Conservation (phyloP, 2,329 filamentous ascomycete genomes). For the Venturia nashicola region DNA sequence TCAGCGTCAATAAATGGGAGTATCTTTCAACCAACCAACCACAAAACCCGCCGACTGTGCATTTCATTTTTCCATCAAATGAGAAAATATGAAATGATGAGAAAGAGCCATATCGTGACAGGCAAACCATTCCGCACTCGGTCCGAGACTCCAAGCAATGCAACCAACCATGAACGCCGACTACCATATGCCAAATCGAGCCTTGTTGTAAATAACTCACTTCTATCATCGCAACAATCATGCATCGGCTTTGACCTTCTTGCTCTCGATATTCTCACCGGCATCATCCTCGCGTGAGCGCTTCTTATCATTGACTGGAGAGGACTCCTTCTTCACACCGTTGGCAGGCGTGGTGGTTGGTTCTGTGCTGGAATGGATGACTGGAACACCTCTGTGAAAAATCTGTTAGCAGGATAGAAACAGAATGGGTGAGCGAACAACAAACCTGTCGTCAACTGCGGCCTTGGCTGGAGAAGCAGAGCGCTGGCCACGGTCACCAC, state of each 20-base stretch:
- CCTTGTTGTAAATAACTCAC: not conserved
- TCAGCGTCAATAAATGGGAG: not conserved
- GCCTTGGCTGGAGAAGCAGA: constrained; percentile 6
- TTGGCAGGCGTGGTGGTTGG: not conserved
- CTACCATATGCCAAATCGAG: not conserved
- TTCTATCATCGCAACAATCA: not conserved
- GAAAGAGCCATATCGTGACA: not conserved
- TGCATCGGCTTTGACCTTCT: constrained; percentile 32
- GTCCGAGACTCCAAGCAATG: not conserved
- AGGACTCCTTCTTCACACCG: constrained; percentile 8
- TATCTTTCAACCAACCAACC: constrained; percentile 1
- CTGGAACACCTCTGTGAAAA: constrained; percentile 21
- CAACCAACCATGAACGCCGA: constrained; percentile 2
- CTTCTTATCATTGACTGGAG: constrained; percentile 8
- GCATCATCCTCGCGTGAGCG: constrained; percentile 13
- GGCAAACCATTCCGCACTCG: not conserved
- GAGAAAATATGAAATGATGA: not conserved
- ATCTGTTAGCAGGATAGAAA: constrained; percentile 1
- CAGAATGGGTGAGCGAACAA: constrained; percentile 8
- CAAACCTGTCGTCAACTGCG: constrained; percentile 28
- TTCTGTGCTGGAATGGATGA: constrained; percentile 3
- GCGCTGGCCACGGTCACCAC: not conserved
- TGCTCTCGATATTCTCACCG: constrained; percentile 25
- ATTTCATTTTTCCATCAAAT: not conserved
- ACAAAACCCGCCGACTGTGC: not conserved